Evolutionary conservation across 345 rosid genomes (phyloP).

Genomic region (Aquilaria malaccensis): DNA sequence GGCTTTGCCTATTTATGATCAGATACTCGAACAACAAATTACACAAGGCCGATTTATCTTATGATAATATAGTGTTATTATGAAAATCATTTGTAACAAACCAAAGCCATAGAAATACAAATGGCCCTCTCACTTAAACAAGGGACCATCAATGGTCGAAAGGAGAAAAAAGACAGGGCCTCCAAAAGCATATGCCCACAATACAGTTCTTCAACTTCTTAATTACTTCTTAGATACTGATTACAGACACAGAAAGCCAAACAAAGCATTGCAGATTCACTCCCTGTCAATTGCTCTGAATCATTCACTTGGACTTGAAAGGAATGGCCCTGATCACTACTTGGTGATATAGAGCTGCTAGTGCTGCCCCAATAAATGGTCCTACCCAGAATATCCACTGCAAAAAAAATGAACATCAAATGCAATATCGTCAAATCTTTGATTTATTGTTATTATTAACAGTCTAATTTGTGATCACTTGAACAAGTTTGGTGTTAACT

Average conservation of each 20-base stretch:
- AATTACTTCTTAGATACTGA: neutral
- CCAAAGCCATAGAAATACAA: slow-evolving; percentile 10
- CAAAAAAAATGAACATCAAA: neutral
- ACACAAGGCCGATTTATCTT: too few species aligned
- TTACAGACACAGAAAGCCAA: neutral
- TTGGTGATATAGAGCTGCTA: slow-evolving; percentile 67
- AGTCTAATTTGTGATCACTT: too few species aligned
- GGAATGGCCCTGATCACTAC: slow-evolving; percentile 79
- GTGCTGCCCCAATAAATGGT: slow-evolving; percentile 65
- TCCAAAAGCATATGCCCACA: neutral
- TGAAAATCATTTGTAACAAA: slow-evolving; percentile 13
- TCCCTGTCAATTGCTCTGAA: neutral
- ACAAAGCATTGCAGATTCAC: neutral
- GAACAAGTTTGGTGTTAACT: too few species aligned
- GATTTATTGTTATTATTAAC: too few species aligned
- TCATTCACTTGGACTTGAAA: slow-evolving; percentile 36
- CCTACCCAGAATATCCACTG: slow-evolving; percentile 88
- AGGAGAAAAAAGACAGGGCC: neutral
- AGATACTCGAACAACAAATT: too few species aligned
- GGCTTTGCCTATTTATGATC: too few species aligned
- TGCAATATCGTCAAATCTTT: too few species aligned
- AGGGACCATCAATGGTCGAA: neutral
- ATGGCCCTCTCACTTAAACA: slow-evolving; percentile 2
- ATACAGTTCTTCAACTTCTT: too few species aligned
- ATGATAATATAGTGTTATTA: neutral